Percentiles rank a stretch among this genome's conserved stretches.
Evolutionary conservation across 1,284 basidiomycete genomes (phyloP).

Genomic region (Cronartium ribicola): DNA sequence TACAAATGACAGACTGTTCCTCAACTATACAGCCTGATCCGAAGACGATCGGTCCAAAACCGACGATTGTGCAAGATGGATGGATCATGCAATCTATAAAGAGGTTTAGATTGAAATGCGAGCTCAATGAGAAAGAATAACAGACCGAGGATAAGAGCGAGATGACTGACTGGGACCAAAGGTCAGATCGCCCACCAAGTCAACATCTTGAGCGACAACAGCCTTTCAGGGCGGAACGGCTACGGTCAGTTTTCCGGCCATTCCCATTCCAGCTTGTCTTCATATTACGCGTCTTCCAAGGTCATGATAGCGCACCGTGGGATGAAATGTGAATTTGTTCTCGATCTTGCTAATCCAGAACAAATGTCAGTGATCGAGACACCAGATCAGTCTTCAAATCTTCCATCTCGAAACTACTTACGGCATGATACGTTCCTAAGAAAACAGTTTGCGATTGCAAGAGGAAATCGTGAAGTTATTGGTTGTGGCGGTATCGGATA

Average conservation of each 20-base stretch:
- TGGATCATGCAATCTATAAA: constrained; percentile 31
- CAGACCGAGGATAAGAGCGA: not conserved
- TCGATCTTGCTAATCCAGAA: constrained; percentile 36
- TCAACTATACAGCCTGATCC: constrained; percentile 39
- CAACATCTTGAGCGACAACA: constrained; percentile 35
- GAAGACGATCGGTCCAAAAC: constrained; percentile 35
- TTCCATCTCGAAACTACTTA: not conserved
- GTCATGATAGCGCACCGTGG: constrained; percentile 3
- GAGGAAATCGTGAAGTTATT: too few relatives aligned
- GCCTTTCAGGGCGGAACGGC: not conserved
- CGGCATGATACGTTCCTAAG: not conserved
- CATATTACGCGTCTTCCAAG: too few relatives aligned
- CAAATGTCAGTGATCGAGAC: not conserved
- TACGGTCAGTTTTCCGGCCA: too few relatives aligned
- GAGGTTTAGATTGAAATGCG: not conserved
- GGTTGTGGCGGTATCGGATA: too few relatives aligned
- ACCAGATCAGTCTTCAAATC: not conserved
- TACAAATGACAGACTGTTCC: constrained; percentile 34
- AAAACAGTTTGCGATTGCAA: too few relatives aligned
- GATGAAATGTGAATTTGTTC: constrained; percentile 32
- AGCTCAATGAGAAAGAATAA: not conserved
- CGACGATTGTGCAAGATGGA: constrained; percentile 33
- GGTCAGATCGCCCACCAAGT: constrained; percentile 34
- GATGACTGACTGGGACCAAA: constrained; percentile 16
- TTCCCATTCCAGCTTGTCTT: too few relatives aligned